A percentile compares a stretch with the other conserved stretches of the same genome.
phyloP scores from a whole-genome alignment of 2,329 filamentous ascomycete genomes.

The Pezicula neosporulosa region DNA sequence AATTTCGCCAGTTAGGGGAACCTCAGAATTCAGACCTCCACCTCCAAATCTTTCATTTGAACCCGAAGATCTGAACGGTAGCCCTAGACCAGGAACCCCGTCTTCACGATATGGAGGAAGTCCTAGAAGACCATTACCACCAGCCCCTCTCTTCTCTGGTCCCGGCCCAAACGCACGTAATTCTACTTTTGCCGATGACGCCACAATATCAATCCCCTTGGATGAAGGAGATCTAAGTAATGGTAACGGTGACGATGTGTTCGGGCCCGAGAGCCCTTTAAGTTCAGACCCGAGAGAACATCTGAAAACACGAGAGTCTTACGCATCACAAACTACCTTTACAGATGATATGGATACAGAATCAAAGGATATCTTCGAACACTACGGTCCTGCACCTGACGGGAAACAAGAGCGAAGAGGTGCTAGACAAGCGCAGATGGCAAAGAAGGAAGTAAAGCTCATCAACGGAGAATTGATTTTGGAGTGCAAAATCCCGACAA shows the following conservation, averaged over 20 bases:
- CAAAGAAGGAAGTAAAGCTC: constrained; percentile 88
- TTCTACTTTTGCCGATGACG: constrained; percentile 59
- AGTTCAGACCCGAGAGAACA: constrained; percentile 15
- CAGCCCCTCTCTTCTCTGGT: constrained; percentile 77
- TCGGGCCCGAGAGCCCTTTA: constrained; percentile 50
- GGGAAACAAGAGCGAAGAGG: constrained; percentile 86
- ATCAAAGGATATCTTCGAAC: constrained; percentile 59
- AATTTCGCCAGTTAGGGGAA: constrained; percentile 47
- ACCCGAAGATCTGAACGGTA: constrained; percentile 83
- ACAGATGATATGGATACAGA: constrained; percentile 32
- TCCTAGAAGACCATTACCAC: constrained; percentile 80
- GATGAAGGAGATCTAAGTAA: constrained; percentile 36
- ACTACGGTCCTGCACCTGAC: constrained; percentile 84
- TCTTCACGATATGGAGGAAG: constrained; percentile 86
- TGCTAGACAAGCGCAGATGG: constrained; percentile 81
- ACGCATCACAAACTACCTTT: constrained; percentile 27
- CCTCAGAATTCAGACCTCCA: constrained; percentile 65
- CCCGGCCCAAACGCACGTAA: constrained; percentile 45
- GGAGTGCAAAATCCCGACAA: constrained; percentile 98
- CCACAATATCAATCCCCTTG: constrained; percentile 70
- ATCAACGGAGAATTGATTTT: constrained; percentile 97
- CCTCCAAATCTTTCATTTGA: constrained; percentile 76
- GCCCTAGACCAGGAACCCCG: constrained; percentile 84
- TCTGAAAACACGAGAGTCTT: constrained; percentile 32
- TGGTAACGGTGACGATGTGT: constrained; percentile 60